Conservation (phyloP, 78 protist species). For the Guillardia theta region DNA sequence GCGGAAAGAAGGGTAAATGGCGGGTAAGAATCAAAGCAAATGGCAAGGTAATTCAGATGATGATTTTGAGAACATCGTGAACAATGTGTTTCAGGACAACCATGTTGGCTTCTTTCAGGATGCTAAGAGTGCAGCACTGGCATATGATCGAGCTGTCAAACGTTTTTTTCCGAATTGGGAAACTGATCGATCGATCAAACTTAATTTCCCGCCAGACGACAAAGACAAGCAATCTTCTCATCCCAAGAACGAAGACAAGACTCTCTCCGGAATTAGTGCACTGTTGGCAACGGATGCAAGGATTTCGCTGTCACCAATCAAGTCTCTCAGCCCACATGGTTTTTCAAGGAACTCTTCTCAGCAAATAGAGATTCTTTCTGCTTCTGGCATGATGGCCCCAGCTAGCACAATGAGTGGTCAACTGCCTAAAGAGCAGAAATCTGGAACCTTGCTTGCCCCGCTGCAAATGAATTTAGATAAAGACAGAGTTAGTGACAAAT, state of each 20-base stretch:
- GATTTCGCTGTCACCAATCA: too few species aligned
- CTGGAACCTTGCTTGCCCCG: not conserved
- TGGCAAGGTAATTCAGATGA: not conserved
- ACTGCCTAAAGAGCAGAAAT: not conserved
- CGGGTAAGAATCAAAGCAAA: conserved; percentile 1
- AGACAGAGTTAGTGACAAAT: not conserved
- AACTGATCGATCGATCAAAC: not conserved
- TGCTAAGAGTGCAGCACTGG: not conserved
- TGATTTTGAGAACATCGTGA: not conserved
- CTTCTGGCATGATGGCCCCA: not conserved
- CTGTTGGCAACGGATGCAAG: too few species aligned
- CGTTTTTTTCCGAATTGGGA: not conserved
- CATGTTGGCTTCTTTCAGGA: not conserved
- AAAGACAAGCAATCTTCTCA: not conserved
- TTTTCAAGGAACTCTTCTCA: not conserved
- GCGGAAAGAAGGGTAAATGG: conserved; percentile 15
- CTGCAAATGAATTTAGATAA: not conserved
- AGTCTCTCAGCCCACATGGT: not conserved
- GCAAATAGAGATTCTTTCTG: not conserved
- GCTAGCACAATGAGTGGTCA: not conserved
- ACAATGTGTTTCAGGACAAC: not conserved
- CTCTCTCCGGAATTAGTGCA: too few species aligned
- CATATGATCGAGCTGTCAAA: not conserved
- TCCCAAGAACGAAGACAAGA: not conserved
- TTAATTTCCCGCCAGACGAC: not conserved